Evolutionary conservation across 345 rosid species (phyloP).

Genomic region (Microcos paniculata): DNA sequence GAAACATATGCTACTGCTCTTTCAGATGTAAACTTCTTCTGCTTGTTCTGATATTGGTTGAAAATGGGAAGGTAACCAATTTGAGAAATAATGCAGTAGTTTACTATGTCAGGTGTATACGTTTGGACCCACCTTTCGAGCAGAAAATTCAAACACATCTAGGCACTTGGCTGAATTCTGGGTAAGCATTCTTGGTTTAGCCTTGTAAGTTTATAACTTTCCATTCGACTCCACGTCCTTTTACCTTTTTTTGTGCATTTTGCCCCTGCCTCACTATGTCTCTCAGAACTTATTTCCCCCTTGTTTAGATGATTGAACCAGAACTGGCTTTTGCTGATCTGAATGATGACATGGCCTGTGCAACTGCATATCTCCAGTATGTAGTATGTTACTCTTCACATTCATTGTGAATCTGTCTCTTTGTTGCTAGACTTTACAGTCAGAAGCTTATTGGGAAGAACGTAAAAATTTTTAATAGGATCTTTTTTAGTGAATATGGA

Average conservation of each 20-base stretch:
- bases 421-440: background rate
- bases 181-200: slow-evolving; percentile 42
- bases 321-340: slow-evolving; percentile 99
- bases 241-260: slow-evolving; percentile 14
- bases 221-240: slow-evolving; percentile 5
- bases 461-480: slow-evolving; percentile 3
- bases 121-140: slow-evolving; percentile 98
- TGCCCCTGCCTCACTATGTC: background rate
- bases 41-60: slow-evolving; percentile 9
- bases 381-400: slow-evolving; percentile 88
- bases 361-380: slow-evolving; percentile 99
- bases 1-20: slow-evolving; percentile 98
- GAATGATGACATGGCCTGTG: slow-evolving; percentile 98
- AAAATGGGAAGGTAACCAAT: slow-evolving; percentile 7
- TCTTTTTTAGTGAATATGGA: slow-evolving; percentile 17
- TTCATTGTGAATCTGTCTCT: slow-evolving; percentile 29
- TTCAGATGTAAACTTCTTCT: slow-evolving; percentile 62
- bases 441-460: slow-evolving; percentile 2
- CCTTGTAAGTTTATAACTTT: slow-evolving; percentile 13
- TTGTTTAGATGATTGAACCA: slow-evolving; percentile 87
- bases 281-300: slow-evolving; percentile 18
- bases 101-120: slow-evolving; percentile 68
- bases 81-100: slow-evolving; percentile 6
- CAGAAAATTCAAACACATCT: slow-evolving; percentile 94
- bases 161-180: slow-evolving; percentile 98